These are phyloP conservation scores for Colletotrichum siamense DNA, from an alignment of 2,329 filamentous ascomycete species.

Conservation along the genomic window DNA sequence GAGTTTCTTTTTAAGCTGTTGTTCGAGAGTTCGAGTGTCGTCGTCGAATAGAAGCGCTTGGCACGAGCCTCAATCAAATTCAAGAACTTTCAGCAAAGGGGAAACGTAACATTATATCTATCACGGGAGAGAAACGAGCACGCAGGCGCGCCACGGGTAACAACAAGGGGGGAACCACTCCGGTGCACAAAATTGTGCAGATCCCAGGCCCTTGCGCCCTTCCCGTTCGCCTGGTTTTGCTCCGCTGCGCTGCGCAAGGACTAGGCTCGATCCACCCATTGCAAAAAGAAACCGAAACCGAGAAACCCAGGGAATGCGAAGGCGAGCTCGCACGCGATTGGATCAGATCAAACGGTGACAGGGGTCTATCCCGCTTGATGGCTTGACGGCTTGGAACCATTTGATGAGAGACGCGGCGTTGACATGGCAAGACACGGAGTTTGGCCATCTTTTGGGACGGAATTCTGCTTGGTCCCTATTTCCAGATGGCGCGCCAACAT, in stretches of 20 bases:
- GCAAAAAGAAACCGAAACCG: constrained; percentile 7
- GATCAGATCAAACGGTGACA: background rate
- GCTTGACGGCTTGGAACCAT: background rate
- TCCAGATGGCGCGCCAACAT: background rate
- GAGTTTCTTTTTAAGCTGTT: background rate
- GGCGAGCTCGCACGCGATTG: background rate
- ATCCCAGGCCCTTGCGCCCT: background rate
- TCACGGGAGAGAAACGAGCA: background rate
- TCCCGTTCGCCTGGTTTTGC: background rate
- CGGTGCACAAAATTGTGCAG: constrained; percentile 14
- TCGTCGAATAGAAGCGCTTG: background rate
- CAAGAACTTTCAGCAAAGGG: background rate
- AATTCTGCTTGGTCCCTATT: background rate
- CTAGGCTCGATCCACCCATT: background rate
- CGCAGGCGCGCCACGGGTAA: background rate
- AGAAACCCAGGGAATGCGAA: background rate
- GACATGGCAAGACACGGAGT: background rate
- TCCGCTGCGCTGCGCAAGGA: background rate
- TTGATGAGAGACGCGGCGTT: background rate
- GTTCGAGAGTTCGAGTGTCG: background rate
- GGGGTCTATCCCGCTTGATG: background rate
- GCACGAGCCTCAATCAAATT: background rate
- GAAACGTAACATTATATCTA: background rate
- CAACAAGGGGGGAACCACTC: background rate
- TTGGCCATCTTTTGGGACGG: background rate